phyloP scores from a whole-genome alignment of 768 basidiomycete species.

The Pisolithus microcarpus region DNA sequence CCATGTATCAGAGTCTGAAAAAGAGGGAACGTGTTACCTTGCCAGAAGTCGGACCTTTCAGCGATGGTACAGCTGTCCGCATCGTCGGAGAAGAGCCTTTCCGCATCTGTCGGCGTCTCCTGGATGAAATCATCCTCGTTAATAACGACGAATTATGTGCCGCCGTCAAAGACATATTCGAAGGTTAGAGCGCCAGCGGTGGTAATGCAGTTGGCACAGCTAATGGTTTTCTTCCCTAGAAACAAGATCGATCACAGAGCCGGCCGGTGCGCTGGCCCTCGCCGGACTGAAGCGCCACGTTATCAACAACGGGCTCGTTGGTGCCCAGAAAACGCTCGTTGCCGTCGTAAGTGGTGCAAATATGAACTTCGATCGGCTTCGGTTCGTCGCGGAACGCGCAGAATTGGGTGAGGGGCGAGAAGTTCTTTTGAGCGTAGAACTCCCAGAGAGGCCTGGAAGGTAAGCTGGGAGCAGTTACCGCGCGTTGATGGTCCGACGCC shows the following conservation, averaged over 20 bases:
- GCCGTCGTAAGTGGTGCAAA: slow-evolving; percentile 94
- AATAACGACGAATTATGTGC: slow-evolving; percentile 97
- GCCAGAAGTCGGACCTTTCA: slow-evolving; percentile 90
- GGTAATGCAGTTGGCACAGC: background rate
- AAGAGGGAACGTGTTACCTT: slow-evolving; percentile 79
- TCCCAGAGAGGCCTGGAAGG: slow-evolving; percentile 92
- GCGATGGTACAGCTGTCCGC: slow-evolving; percentile 95
- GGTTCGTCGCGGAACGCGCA: slow-evolving; percentile 98
- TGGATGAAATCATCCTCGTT: slow-evolving; percentile 79
- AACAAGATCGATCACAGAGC: slow-evolving; percentile 93
- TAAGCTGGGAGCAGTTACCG: slow-evolving; percentile 25
- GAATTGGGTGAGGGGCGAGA: slow-evolving; percentile 95
- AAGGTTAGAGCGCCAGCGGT: slow-evolving; percentile 48
- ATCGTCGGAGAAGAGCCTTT: slow-evolving; percentile 94
- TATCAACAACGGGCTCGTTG: slow-evolving; percentile 68
- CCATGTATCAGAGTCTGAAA: slow-evolving; percentile 78
- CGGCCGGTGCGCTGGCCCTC: slow-evolving; percentile 87
- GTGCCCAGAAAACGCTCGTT: slow-evolving; percentile 82
- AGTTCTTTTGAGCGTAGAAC: slow-evolving; percentile 87
- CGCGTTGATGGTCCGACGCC: background rate
- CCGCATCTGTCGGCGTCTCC: slow-evolving; percentile 76
- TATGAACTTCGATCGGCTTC: slow-evolving; percentile 96
- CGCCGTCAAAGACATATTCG: slow-evolving; percentile 97
- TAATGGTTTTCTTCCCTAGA: slow-evolving; percentile 33
- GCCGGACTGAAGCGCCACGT: slow-evolving; percentile 91